phyloP scores from a whole-genome alignment of 164 flowering plant genomes.

The Vitis riparia region DNA sequence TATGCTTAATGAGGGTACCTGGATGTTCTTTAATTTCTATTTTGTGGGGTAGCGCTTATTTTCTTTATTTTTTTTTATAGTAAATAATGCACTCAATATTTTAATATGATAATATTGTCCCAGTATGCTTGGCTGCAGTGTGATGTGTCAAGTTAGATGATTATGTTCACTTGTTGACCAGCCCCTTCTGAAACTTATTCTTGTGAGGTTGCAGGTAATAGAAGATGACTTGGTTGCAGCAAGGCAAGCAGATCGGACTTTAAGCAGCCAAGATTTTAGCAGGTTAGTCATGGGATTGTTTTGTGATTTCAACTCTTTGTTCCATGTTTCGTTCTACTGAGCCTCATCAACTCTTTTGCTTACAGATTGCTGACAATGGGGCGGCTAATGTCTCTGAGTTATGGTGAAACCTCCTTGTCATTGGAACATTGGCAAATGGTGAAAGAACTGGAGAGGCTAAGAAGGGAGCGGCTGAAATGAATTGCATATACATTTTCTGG shows the following conservation, averaged over 20 bases:
- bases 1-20: too few species aligned
- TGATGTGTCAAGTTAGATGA: too few species aligned
- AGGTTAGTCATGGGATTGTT: conserved; percentile 39
- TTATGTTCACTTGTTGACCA: too few species aligned
- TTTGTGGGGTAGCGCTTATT: too few species aligned
- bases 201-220: conserved; percentile 44
- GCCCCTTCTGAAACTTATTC: not conserved
- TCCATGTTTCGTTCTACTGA: not conserved
- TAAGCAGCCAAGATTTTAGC: conserved; percentile 74
- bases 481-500: not conserved
- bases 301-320: not conserved
- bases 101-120: too few species aligned
- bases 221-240: conserved; percentile 89
- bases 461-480: conserved; percentile 62
- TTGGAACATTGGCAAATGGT: conserved; percentile 93
- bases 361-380: conserved; percentile 89
- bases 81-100: too few species aligned
- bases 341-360: not conserved
- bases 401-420: conserved; percentile 66
- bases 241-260: conserved; percentile 73
- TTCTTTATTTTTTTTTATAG: too few species aligned
- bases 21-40: too few species aligned
- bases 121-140: too few species aligned
- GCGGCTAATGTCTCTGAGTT: conserved; percentile 71
- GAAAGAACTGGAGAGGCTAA: conserved; percentile 76